Percentiles rank a stretch among this genome's conserved stretches.
Evolutionary conservation across 495 filamentous ascomycete genomes (phyloP).

Genomic region (Parathielavia hyrcaniae): DNA sequence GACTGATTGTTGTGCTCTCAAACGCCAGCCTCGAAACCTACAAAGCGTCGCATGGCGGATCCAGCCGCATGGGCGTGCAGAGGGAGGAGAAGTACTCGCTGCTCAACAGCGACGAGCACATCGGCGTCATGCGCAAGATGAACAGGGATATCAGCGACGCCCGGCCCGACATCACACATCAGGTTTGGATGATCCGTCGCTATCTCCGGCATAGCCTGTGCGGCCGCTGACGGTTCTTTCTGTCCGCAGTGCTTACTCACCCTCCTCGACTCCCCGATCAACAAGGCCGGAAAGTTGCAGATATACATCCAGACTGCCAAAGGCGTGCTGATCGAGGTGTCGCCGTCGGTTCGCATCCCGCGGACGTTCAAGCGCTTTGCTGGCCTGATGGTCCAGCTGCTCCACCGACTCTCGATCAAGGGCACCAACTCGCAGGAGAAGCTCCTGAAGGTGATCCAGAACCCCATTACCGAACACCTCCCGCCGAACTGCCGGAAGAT

Average conservation of each 20-base stretch:
- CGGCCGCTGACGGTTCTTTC: slow-evolving; percentile 22
- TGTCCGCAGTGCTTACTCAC: slow-evolving; percentile 80
- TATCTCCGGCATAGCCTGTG: neutral
- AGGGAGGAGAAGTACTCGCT: slow-evolving; percentile 91
- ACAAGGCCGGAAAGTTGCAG: slow-evolving; percentile 94
- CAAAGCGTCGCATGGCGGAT: slow-evolving; percentile 67
- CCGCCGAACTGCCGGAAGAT: slow-evolving; percentile 97
- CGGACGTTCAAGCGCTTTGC: slow-evolving; percentile 98
- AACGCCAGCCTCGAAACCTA: slow-evolving; percentile 97
- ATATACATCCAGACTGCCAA: slow-evolving; percentile 98
- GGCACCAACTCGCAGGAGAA: slow-evolving; percentile 96
- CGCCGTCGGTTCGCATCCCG: slow-evolving; percentile 91
- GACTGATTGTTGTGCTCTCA: slow-evolving; percentile 90
- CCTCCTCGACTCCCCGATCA: slow-evolving; percentile 93
- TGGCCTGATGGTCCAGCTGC: slow-evolving; percentile 96
- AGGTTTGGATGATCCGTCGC: slow-evolving; percentile 55
- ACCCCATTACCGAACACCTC: slow-evolving; percentile 93
- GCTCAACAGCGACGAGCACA: slow-evolving; percentile 97
- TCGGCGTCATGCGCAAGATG: slow-evolving; percentile 98
- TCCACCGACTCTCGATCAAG: slow-evolving; percentile 91
- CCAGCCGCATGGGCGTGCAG: slow-evolving; percentile 55
- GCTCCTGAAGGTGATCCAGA: slow-evolving; percentile 92
- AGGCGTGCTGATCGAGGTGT: slow-evolving; percentile 94
- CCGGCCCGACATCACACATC: slow-evolving; percentile 93
- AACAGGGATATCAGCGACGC: slow-evolving; percentile 97